phyloP scores from a whole-genome alignment of 75 land plant species.

The Pinus taeda region DNA sequence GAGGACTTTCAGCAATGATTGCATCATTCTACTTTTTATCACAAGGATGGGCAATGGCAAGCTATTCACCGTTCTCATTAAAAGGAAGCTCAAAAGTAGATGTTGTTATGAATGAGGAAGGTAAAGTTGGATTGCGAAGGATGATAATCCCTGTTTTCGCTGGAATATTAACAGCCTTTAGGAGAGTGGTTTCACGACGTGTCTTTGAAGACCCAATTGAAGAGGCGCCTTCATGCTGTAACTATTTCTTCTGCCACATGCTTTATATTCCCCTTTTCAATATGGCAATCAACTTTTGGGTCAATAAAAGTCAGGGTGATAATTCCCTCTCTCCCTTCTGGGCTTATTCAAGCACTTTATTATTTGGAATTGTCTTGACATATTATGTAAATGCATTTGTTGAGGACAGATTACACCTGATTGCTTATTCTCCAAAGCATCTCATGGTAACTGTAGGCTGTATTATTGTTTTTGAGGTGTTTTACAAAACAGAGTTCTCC shows the following conservation, averaged over 20 bases:
- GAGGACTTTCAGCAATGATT: constrained; percentile 89
- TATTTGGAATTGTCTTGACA: constrained; percentile 76
- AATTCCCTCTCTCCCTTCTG: constrained; percentile 47
- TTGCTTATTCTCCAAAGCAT: constrained; percentile 88
- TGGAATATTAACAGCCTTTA: constrained; percentile 80
- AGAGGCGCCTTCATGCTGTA: constrained; percentile 88
- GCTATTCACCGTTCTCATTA: constrained; percentile 73
- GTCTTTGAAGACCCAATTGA: constrained; percentile 87
- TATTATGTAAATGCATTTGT: constrained; percentile 77
- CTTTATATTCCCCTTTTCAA: constrained; percentile 89
- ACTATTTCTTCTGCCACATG: constrained; percentile 89
- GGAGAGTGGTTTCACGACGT: constrained; percentile 91
- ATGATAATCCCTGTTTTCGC: constrained; percentile 74
- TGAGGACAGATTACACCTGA: constrained; percentile 86
- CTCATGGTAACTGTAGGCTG: constrained; percentile 75
- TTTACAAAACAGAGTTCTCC: constrained; percentile 80
- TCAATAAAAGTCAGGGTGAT: constrained; percentile 17
- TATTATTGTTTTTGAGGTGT: constrained; percentile 65
- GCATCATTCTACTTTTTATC: constrained; percentile 80
- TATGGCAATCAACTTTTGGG: constrained; percentile 67
- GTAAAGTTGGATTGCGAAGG: constrained; percentile 44
- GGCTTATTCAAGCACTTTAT: constrained; percentile 66
- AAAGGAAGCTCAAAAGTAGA: constrained; percentile 42
- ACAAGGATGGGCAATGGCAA: constrained; percentile 87
- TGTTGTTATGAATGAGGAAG: constrained; percentile 17